Percentiles rank a stretch among this genome's conserved stretches.
These are phyloP conservation scores for Aspergillus niger DNA, from an alignment of 2,329 filamentous ascomycete genomes.

Conservation along the genomic window DNA sequence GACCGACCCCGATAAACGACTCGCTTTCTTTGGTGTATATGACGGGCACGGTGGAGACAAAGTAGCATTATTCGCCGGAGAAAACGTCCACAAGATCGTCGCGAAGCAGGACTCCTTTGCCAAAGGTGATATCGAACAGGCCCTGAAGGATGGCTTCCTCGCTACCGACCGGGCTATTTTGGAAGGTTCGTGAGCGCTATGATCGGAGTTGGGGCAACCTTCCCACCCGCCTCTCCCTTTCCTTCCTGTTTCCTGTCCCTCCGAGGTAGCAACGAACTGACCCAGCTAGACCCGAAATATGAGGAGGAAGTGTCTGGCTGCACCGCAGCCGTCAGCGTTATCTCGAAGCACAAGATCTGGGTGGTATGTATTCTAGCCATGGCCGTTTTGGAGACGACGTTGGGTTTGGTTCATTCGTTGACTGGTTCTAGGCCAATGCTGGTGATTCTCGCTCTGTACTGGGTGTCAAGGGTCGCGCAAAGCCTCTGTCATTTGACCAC, in stretches of 20 bases:
- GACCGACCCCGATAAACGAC: constrained; percentile 67
- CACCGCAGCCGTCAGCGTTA: constrained; percentile 87
- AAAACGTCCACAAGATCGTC: constrained; percentile 91
- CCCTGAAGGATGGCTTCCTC: constrained; percentile 94
- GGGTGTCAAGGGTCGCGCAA: constrained; percentile 94
- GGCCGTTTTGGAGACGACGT: neutral
- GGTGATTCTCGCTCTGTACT: constrained; percentile 94
- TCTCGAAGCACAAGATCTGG: constrained; percentile 90
- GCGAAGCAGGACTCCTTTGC: constrained; percentile 94
- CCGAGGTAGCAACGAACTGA: constrained; percentile 17
- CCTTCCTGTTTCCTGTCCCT: neutral
- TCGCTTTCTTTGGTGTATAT: constrained; percentile 97
- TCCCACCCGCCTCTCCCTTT: neutral
- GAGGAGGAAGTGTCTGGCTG: constrained; percentile 98
- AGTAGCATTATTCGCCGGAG: constrained; percentile 88
- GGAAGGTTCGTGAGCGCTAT: constrained; percentile 66
- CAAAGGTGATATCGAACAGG: constrained; percentile 87
- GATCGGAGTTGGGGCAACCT: neutral
- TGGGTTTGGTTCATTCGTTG: constrained; percentile 25
- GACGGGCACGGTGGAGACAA: constrained; percentile 97
- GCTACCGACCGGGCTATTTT: constrained; percentile 95
- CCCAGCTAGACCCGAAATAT: constrained; percentile 79
- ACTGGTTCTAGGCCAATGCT: constrained; percentile 74
- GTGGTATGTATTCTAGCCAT: constrained; percentile 66
- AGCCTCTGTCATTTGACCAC: constrained; percentile 98